Evolutionary conservation across 1,284 basidiomycete genomes (phyloP).

Genomic region (Puccinia horiana): DNA sequence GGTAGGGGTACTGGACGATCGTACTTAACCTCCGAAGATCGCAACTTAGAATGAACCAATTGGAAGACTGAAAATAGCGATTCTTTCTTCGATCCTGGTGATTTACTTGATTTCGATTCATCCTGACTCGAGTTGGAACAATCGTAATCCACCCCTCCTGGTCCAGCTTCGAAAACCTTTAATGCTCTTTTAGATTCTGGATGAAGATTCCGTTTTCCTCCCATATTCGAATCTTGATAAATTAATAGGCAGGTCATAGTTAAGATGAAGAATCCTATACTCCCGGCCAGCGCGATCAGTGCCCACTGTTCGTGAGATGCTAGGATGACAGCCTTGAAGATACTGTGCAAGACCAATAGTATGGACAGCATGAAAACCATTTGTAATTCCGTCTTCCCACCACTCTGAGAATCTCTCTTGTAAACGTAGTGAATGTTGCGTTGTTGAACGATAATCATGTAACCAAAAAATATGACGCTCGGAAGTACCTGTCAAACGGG

Average conservation of each 20-base stretch:
- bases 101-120: neutral
- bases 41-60: neutral
- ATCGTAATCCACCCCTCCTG: neutral
- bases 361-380: slow-evolving; percentile 15
- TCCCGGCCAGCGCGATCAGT: neutral
- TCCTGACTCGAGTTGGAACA: neutral
- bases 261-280: slow-evolving; percentile 5
- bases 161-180: slow-evolving; percentile 26
- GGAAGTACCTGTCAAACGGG: slow-evolving; percentile 2
- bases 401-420: slow-evolving; percentile 18
- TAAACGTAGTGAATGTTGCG: slow-evolving; percentile 32
- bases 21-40: neutral
- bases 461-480: slow-evolving; percentile 35
- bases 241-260: neutral
- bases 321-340: slow-evolving; percentile 17
- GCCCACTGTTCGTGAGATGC: slow-evolving; percentile 17
- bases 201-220: neutral
- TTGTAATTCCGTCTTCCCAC: slow-evolving; percentile 25
- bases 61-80: neutral
- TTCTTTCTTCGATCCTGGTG: neutral
- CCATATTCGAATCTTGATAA: slow-evolving; percentile 14
- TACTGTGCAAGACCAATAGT: slow-evolving; percentile 1
- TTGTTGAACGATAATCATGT: slow-evolving; percentile 32
- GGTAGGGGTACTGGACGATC: slow-evolving; percentile 18
- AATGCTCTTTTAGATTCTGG: slow-evolving; percentile 12